A percentile compares a stretch with the other conserved stretches of the same genome.
These are phyloP conservation scores for Haberlea rhodopensis DNA, from an alignment of 257 asterid genomes.

Conservation along the genomic window DNA sequence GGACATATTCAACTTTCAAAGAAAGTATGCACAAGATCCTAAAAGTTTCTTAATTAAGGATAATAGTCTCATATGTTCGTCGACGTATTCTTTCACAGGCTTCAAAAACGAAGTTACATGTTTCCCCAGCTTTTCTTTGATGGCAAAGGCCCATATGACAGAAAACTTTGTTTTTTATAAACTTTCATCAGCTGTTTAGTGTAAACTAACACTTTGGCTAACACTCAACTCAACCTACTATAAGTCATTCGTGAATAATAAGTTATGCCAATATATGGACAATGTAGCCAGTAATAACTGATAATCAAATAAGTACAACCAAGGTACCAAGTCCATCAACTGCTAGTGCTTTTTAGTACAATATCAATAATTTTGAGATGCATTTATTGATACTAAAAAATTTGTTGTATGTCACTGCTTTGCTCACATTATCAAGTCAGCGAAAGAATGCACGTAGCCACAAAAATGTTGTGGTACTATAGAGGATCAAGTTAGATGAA, in stretches of 20 bases:
- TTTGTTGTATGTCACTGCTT: neutral
- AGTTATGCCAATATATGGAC: neutral
- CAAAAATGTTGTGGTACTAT: neutral
- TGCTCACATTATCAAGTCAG: neutral
- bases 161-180: too few species aligned
- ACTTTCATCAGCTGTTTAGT: too few species aligned
- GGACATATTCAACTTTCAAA: neutral
- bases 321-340: neutral
- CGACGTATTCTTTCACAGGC: too few species aligned
- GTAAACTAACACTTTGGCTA: too few species aligned
- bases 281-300: neutral
- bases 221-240: neutral
- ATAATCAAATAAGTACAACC: neutral
- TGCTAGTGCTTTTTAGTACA: too few species aligned
- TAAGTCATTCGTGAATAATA: neutral
- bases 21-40: too few species aligned
- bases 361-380: neutral
- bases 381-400: too few species aligned
- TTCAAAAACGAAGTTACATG: too few species aligned
- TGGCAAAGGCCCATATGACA: too few species aligned
- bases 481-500: neutral
- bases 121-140: neutral
- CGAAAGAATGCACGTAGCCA: neutral
- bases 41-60: too few species aligned
- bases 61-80: too few species aligned